Evolutionary conservation across 495 filamentous ascomycete species (phyloP).

Genomic region (Neurospora sublineolata): DNA sequence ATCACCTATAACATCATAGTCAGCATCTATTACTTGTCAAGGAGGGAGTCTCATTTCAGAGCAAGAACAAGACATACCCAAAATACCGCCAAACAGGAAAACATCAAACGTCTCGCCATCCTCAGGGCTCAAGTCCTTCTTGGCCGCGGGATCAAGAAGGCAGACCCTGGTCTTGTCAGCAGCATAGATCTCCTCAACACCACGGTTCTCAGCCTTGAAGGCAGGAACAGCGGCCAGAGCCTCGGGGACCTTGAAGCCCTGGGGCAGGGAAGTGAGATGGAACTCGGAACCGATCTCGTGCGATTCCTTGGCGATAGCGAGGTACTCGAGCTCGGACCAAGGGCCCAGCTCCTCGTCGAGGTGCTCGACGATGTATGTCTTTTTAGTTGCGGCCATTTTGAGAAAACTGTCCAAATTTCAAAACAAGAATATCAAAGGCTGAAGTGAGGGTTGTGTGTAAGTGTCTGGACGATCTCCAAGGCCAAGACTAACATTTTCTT

Average conservation of each 20-base stretch:
- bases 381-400: conserved; percentile 17
- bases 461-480: background rate
- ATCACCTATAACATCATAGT: conserved; percentile 51
- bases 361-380: conserved; percentile 84
- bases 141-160: conserved; percentile 75
- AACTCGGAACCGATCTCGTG: conserved; percentile 55
- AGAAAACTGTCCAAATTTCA: background rate
- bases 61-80: conserved; percentile 48
- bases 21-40: background rate
- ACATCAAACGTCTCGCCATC: conserved; percentile 77
- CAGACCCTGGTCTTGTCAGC: conserved; percentile 57
- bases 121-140: conserved; percentile 65
- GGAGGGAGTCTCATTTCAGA: background rate
- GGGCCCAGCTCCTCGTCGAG: conserved; percentile 85
- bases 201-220: conserved; percentile 53
- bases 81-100: conserved; percentile 91
- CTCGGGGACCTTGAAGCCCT: conserved; percentile 52
- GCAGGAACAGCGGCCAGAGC: conserved; percentile 46
- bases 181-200: conserved; percentile 69
- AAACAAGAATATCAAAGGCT: background rate
- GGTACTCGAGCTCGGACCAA: conserved; percentile 89
- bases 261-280: conserved; percentile 72
- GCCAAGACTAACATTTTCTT: background rate
- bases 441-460: background rate
- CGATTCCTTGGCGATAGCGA: conserved; percentile 72